Evolutionary conservation across 2,329 filamentous ascomycete species (phyloP), one percentile per base, ranked within the genome.

Genomic region (Ophiognomonia clavigignenti-juglandacearum): DNA sequence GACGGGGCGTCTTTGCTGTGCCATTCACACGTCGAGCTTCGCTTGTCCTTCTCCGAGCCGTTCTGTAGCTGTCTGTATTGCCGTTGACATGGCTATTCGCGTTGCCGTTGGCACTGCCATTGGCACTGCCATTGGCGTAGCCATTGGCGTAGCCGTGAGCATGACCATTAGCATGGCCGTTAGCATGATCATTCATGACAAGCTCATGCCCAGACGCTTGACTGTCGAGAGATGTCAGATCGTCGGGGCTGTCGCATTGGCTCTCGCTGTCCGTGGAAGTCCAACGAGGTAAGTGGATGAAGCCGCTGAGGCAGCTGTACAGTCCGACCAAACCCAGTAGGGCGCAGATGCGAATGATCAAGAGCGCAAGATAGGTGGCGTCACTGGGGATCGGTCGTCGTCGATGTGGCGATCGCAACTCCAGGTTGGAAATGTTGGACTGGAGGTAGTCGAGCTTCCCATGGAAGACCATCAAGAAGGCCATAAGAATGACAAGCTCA

Each of bases 401-500:
- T 20, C n/a, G n/a, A 19, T 91, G 62, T n/a, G n/a, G n/a, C n/a
- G 29, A 86, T 67, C 42, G 56, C 57, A 47, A 37, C 53, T 51
- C 45, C 45, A 52, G 34, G 45, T 50, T 61, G 59, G 45, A 63
- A 56, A 55, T 48, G 64, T 77, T 71, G 70, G 69, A 36, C 34
- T 41, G 19, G 16, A 45, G 16, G 18, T 48, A 32, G 29, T 45
- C 19, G 29, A 48, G 46, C 36, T 27, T 67, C 22, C 79, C 76
- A 57, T 77, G 82, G 59, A 93, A 86, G 48, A 90, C 72, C 37
- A 81, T 69, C 43, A 88, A 71, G 24, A 86, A 87, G 44, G 81
- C 77, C 39, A 77, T 75, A 51, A 93, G 74, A 31, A 97, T 81
- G 41, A 83, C 69, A 20, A 85, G 57, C 64, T 98, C 93, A 52